Conservation (phyloP, 2,329 filamentous ascomycete genomes). For the Macrophomina tecta region DNA sequence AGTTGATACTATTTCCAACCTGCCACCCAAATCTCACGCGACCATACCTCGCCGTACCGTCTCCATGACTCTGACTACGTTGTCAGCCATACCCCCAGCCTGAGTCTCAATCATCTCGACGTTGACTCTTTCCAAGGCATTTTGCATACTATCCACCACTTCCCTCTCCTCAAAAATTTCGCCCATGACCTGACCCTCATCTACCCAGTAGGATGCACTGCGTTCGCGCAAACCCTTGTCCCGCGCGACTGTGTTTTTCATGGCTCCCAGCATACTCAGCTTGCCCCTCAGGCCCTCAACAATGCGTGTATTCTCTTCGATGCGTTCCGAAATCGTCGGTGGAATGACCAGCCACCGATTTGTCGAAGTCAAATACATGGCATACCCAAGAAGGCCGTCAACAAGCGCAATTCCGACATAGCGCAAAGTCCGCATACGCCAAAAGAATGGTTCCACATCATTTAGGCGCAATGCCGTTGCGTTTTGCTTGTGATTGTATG, state of each 20-base stretch:
- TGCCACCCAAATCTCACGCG: not conserved
- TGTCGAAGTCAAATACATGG: conserved; percentile 79
- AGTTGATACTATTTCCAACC: not conserved
- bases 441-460: conserved; percentile 75
- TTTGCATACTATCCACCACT: conserved; percentile 73
- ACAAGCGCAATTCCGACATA: conserved; percentile 67
- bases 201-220: conserved; percentile 77
- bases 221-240: conserved; percentile 73
- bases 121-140: conserved; percentile 69
- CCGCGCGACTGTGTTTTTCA: conserved; percentile 79
- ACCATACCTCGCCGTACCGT: conserved; percentile 9
- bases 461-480: conserved; percentile 62
- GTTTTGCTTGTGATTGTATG: conserved; percentile 71
- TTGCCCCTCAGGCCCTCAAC: conserved; percentile 69
- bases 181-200: conserved; percentile 74
- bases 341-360: conserved; percentile 75
- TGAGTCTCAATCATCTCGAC: conserved; percentile 66
- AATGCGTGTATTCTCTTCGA: conserved; percentile 64
- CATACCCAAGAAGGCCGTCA: conserved; percentile 66
- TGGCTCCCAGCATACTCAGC: conserved; percentile 73
- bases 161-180: conserved; percentile 80
- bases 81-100: conserved; percentile 59
- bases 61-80: conserved; percentile 35
- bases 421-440: conserved; percentile 69
- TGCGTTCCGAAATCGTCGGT: conserved; percentile 66